phyloP scores from a whole-genome alignment of 345 rosid species.

The Eucalyptus polyanthemos region DNA sequence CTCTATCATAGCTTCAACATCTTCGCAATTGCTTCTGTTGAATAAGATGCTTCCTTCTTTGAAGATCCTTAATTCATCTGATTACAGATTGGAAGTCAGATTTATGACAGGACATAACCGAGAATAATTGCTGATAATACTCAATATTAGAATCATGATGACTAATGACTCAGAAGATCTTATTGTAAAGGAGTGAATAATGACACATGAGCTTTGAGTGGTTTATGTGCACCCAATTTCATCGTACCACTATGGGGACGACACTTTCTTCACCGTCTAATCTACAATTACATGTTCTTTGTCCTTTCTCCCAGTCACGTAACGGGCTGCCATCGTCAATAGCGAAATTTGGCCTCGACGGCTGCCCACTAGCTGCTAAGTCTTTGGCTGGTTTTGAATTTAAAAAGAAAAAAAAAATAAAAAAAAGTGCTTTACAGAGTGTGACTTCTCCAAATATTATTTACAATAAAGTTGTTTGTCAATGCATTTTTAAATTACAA shows the following conservation, averaged over 20 bases:
- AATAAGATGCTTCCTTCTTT: conserved; percentile 3
- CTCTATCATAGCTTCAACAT: conserved; percentile 16
- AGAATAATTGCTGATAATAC: background rate
- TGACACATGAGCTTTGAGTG: background rate
- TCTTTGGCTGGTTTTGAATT: too few relatives aligned
- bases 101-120: background rate
- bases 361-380: too few relatives aligned
- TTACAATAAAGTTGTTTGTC: too few relatives aligned
- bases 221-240: background rate
- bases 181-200: background rate
- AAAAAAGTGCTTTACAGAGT: too few relatives aligned
- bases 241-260: background rate
- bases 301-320: background rate
- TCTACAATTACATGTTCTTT: background rate
- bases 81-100: background rate
- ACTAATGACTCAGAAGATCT: background rate
- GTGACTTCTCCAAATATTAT: too few relatives aligned
- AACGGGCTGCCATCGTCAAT: too few relatives aligned
- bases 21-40: background rate
- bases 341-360: too few relatives aligned
- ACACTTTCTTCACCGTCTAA: background rate
- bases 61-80: conserved; percentile 23
- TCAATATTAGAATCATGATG: background rate
- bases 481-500: too few relatives aligned
- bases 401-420: too few relatives aligned